phyloP scores from a whole-genome alignment of 2,329 filamentous ascomycete species.

The Chalaropsis thielavioides region DNA sequence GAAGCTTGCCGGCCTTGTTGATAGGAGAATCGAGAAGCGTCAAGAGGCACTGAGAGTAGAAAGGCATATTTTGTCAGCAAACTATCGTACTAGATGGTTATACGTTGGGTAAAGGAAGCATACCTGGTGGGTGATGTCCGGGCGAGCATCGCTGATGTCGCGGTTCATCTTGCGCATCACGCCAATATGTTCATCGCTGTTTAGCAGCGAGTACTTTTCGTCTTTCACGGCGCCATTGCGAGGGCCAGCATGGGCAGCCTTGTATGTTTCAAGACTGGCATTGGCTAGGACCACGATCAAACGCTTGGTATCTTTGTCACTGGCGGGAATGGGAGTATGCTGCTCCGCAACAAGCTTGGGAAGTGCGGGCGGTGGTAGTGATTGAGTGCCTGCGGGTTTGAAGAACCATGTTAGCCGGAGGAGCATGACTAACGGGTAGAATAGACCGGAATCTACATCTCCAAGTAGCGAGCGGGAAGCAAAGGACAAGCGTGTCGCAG shows the following conservation, averaged over 20 bases:
- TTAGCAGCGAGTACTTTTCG: conserved; percentile 93
- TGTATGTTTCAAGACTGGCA: conserved; percentile 95
- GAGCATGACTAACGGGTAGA: not conserved
- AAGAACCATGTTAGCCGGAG: conserved; percentile 19
- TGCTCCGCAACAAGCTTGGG: conserved; percentile 91
- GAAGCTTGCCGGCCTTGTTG: conserved; percentile 94
- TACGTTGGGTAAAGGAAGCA: conserved; percentile 22
- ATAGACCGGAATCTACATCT: too few species aligned
- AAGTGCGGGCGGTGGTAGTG: conserved; percentile 77
- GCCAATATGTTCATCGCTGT: conserved; percentile 97
- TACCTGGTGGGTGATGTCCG: conserved; percentile 98
- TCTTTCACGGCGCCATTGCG: conserved; percentile 55
- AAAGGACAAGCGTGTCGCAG: not conserved
- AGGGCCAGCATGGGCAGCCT: conserved; percentile 61
- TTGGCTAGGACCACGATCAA: conserved; percentile 94
- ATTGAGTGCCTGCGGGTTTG: conserved; percentile 61
- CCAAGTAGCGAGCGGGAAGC: not conserved
- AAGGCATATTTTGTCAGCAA: not conserved
- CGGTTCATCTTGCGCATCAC: conserved; percentile 99
- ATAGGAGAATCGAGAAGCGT: conserved; percentile 94
- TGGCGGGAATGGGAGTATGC: conserved; percentile 64
- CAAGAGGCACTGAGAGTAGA: conserved; percentile 65
- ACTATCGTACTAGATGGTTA: not conserved
- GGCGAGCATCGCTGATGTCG: conserved; percentile 93
- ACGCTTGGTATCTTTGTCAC: conserved; percentile 80